These are phyloP conservation scores for Rutstroemia sydowiana DNA, from an alignment of 2,329 filamentous ascomycete genomes.

Conservation along the genomic window DNA sequence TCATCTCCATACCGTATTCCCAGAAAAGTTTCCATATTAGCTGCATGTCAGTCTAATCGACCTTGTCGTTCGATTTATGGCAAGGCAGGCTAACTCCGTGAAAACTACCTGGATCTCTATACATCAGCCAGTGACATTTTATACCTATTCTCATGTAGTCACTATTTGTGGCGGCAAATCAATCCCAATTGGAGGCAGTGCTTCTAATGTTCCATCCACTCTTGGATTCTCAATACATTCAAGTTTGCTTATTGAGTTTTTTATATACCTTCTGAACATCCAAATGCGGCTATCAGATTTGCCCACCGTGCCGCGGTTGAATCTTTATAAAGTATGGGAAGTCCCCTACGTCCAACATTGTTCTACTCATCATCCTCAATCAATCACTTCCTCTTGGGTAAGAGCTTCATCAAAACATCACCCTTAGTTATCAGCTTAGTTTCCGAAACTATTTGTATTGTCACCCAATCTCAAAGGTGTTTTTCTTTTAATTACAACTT, in stretches of 20 bases:
- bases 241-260: slow-evolving; percentile 1
- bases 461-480: background rate
- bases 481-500: background rate
- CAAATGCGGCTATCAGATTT: background rate
- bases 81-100: slow-evolving; percentile 21
- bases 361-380: slow-evolving; percentile 4
- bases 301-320: background rate
- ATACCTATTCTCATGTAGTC: slow-evolving; percentile 16
- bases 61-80: slow-evolving; percentile 10
- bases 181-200: slow-evolving; percentile 25
- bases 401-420: background rate
- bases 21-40: slow-evolving; percentile 5
- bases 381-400: background rate
- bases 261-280: slow-evolving; percentile 14
- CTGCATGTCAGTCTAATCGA: slow-evolving; percentile 19
- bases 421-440: background rate
- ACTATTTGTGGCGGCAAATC: slow-evolving; percentile 19
- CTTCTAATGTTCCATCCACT: slow-evolving; percentile 13
- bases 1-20: background rate
- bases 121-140: slow-evolving; percentile 5
- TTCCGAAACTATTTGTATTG: background rate
- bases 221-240: background rate
- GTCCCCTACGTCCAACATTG: background rate
- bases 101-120: background rate
- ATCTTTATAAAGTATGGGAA: slow-evolving; percentile 8